These are phyloP conservation scores for Bipolaris sorokiniana DNA, from an alignment of 2,329 filamentous ascomycete genomes.

Conservation along the genomic window DNA sequence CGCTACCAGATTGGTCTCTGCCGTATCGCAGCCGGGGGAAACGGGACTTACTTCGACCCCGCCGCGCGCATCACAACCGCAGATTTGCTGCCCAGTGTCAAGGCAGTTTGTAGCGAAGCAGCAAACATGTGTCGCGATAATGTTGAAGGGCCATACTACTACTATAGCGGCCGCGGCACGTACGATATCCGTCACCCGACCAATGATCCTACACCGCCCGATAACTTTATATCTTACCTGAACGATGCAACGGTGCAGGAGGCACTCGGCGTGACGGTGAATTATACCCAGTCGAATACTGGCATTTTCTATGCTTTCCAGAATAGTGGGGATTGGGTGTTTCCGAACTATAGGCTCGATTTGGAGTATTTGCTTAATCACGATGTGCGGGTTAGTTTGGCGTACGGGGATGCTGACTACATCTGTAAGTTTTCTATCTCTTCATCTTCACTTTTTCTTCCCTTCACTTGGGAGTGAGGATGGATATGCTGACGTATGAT, in stretches of 20 bases:
- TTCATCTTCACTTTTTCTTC: background rate
- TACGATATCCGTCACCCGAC: slow-evolving; percentile 59
- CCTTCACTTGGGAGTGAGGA: background rate
- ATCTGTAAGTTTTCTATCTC: slow-evolving; percentile 39
- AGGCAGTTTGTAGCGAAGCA: slow-evolving; percentile 61
- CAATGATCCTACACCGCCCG: slow-evolving; percentile 64
- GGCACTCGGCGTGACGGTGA: slow-evolving; percentile 67
- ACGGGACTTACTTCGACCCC: slow-evolving; percentile 28
- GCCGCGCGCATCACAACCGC: slow-evolving; percentile 21
- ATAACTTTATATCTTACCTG: slow-evolving; percentile 58
- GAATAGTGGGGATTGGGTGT: slow-evolving; percentile 61
- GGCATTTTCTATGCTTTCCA: slow-evolving; percentile 60
- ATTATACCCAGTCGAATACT: slow-evolving; percentile 59
- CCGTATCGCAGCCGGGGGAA: slow-evolving; percentile 51
- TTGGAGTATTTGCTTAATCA: slow-evolving; percentile 51
- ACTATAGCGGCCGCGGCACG: slow-evolving; percentile 59
- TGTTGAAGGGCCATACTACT: slow-evolving; percentile 64
- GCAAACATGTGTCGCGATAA: slow-evolving; percentile 62
- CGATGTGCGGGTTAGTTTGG: slow-evolving; percentile 48
- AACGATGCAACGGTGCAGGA: slow-evolving; percentile 64
- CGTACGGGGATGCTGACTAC: slow-evolving; percentile 48
- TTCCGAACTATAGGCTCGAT: slow-evolving; percentile 61
- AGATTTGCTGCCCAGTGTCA: slow-evolving; percentile 38
- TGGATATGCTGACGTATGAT: too few species aligned
- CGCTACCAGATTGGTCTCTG: slow-evolving; percentile 60